Evolutionary conservation across 805 yeast genomes (phyloP), one percentile per base, ranked within the genome.

Genomic region (Saturnispora silvae): DNA sequence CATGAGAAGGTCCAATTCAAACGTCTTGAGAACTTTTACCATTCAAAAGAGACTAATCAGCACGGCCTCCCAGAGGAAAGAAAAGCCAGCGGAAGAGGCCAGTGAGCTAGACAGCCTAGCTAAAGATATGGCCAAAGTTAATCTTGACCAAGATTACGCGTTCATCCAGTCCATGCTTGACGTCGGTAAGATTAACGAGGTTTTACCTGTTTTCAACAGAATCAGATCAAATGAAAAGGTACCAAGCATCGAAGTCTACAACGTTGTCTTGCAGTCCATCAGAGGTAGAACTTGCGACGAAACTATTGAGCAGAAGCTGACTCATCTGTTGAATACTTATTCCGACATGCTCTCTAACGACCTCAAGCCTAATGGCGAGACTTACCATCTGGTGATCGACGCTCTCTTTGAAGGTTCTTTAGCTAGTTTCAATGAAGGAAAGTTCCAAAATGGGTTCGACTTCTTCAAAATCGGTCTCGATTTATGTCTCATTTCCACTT

Each of bases 291-390:
- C 72, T 27, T 66, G 68, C 38, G 70, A 70, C 39, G 69, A 66
- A 43, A 63, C 75, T 19, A 56, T 72, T 5, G 85, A 81, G 51
- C 68, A 67, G 32, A 71, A 69, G 50, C 62, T 81, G 52, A 78
- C 82, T 2, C 72, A 68, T 37, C 53, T 81, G 40, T 58, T 81
- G 44, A 77, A 74, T 16, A 75, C 78, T 25, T 81, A 81, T 51
- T 81, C 81, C 35, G 86, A 78, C 47, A 59, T 79, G 51, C 61
- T 81, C 27, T 50, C 69, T 18, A 63, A 66, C 45, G 64, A 62
- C 42, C 42, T 72, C 28, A 76, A 72, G 50, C 92, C 92, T 14
- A 63, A 68, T 19, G 48, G 53, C 29, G 61, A 60, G 15, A 77
- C 82, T 6, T 80, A 72, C 53, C 61, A 70, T 46, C 52, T 70